Base-by-base conservation (phyloP, 2,329 filamentous ascomycete species). In the Pezicula radicicola region DNA sequence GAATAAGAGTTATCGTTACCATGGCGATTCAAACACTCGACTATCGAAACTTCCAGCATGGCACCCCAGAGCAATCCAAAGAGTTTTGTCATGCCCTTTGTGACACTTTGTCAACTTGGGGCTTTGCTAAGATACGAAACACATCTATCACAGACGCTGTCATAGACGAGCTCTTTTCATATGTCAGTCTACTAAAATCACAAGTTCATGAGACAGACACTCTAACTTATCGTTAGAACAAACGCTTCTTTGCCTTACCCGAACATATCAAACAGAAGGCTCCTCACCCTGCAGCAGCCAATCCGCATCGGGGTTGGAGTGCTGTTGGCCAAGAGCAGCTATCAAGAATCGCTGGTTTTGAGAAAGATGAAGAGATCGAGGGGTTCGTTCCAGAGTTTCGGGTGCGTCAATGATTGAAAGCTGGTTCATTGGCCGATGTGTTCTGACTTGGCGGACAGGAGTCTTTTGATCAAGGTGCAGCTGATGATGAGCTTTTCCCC, bases 401-500 rank as follows among this genome's bases (percentile, higher is more conserved):
- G 42, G 42, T 45, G 15, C 19, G 42, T 45, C 27, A 12, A 15
- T 3, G 2, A 13, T 6, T 27, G 27, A 27, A 15, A 28, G 6
- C n/a, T 6, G 21, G 16, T 27, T 27, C 4, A 12, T 45, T 45
- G 10, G 27, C 42, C 42, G 42, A 45, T 7, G 9, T 6, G 6
- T 27, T 39, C 45, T 47, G 28, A 47, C 45, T 47, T 47, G 10
- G 15, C 19, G 15, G 21, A 45, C 42, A 77, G 73, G 75, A 78
- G 60, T 73, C 71, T 49, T 78, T 73, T 52, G 75, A 78, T 54
- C 73, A 77, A 51, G 75, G 75, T 15, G 75, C 72, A 45, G 73
- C 76, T 18, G 54, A 70, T 2, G 68, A 73, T 52, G 28, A 61
- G 4, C 55, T 60, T 7, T 70, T 76, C 45, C 46, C 73, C 12